Evolutionary conservation across 2,329 filamentous ascomycete genomes (phyloP), one percentile per base, ranked within the genome.

Genomic region (Phyllosticta citriasiana): DNA sequence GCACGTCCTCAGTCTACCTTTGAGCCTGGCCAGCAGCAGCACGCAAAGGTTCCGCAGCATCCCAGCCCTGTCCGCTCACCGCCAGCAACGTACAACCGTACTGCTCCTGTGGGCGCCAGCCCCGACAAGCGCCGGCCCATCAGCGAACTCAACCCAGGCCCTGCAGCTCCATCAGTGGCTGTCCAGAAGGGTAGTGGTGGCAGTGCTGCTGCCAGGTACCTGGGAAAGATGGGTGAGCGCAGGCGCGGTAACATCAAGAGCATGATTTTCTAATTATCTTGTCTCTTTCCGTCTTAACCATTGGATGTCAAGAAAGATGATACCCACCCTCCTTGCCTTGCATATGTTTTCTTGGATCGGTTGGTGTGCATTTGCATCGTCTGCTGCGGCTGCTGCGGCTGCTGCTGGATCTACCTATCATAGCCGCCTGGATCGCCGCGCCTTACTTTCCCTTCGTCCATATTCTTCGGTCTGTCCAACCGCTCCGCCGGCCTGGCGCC

Each of bases 161-260:
- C 67, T 9, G 62, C 65, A 25, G 8, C 47, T n/a, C 26, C 57
- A 40, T 51, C 58, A 6, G n/a, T n/a, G 3, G 40, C 40, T 16
- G 40, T 47, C n/a, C 40, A 47, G n/a, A 47, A 47, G 16, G 40
- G 40, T 7, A 47, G 40, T 1, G 40, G 40, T n/a, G 40, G 40
- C n/a, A 47, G 40, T 47, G 40, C 26, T 16, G 52, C 52, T 53
- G 52, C 40, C 4, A 47, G 40, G 40, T 47, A 47, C 14, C 40
- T 30, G 25, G 59, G 56, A 30, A 63, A 52, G 22, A 57, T 52
- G 25, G 40, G 25, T 4, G 63, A 22, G 64, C 64, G 24, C 59
- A 57, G 59, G 57, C 64, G 73, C 47, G 71, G 74, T 64, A 72
- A 75, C 67, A 72, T 75, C 70, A 71, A 72, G 68, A 74, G 72